phyloP scores from a whole-genome alignment of 2,329 filamentous ascomycete species.

The Conoideocrella luteorostrata region DNA sequence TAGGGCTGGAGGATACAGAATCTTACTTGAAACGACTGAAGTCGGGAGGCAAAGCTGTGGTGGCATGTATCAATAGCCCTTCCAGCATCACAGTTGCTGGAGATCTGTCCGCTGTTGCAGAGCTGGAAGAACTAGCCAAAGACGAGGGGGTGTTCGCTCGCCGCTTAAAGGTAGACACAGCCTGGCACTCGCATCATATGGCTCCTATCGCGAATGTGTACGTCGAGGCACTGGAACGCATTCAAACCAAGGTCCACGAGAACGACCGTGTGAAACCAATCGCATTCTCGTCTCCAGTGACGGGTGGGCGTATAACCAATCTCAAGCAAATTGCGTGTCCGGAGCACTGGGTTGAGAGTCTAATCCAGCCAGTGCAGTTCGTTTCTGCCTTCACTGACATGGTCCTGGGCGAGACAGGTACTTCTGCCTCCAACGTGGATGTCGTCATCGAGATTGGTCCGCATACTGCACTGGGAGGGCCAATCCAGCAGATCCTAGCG shows the following conservation, averaged over 20 bases:
- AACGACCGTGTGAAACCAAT: neutral
- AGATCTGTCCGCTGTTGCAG: slow-evolving; percentile 17
- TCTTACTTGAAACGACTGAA: neutral
- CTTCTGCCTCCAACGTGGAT: neutral
- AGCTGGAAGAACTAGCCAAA: slow-evolving; percentile 16
- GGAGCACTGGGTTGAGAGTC: slow-evolving; percentile 17
- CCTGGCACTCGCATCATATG: slow-evolving; percentile 18
- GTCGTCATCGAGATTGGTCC: slow-evolving; percentile 37
- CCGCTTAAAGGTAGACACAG: slow-evolving; percentile 26
- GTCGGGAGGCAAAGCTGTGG: neutral
- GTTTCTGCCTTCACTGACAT: slow-evolving; percentile 3
- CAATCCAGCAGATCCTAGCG: slow-evolving; percentile 31
- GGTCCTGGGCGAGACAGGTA: neutral
- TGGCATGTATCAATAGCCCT: slow-evolving; percentile 21
- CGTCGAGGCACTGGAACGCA: neutral
- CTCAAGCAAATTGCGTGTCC: neutral
- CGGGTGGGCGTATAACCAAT: neutral
- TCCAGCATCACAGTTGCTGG: slow-evolving; percentile 23
- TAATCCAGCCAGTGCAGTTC: slow-evolving; percentile 20
- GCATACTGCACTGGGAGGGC: slow-evolving; percentile 36
- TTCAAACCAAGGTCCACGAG: neutral
- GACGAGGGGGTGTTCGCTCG: slow-evolving; percentile 23
- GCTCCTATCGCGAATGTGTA: slow-evolving; percentile 1
- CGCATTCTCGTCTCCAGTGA: slow-evolving; percentile 1
- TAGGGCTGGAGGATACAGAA: slow-evolving; percentile 6